Base-by-base conservation (phyloP, 2,329 filamentous ascomycete species). In the Diaporthe capsici region DNA sequence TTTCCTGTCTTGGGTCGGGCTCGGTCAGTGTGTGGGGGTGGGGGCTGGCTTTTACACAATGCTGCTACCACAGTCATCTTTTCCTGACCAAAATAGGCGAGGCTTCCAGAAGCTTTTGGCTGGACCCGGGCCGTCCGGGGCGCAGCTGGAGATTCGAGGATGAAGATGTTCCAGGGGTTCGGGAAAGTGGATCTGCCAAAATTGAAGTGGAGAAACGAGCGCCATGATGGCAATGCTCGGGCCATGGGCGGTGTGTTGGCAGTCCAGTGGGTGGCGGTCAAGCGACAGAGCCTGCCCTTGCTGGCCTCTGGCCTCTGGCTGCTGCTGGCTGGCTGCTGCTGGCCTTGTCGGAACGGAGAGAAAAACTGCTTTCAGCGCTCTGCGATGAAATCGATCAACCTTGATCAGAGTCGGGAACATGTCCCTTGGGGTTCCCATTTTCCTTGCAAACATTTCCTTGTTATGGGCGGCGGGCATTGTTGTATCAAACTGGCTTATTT, bases 111-210 rank as follows among this genome's bases (percentile, higher is more conserved):
- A 72, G 55, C 47, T 71, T 15, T 71, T 53, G 47, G 60, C 57
- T 49, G 28, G 47, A 20, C 28, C 68, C 68, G 61, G 60, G 53
- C 34, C 68, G 72, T 76, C 65, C 68, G 73, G 55, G 68, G 73
- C 68, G 47, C 63, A 63, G 75, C 67, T 51, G 53, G 53, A 75
- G 44, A 57, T 75, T 70, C 73, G 60, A 75, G 73, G 73, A 76
- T 70, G 44, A 47, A 47, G 47, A 72, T 71, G 68, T 67, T 63
- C 75, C 72, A 68, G 68, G 74, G 75, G 67, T 42, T 68, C 44
- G 65, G 61, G 47, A 67, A 61, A 75, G 75, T 76, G 75, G 75
- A 76, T 71, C 71, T 70, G 70, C 60, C 72, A 75, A 76, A 72
- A 75, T 76, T 75, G 72, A 71, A 70, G 73, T 75, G 75, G 72